Evolutionary conservation across 345 rosid species (phyloP), one percentile per base, ranked within the genome.

Genomic region (Eucalyptus pauciflora): DNA sequence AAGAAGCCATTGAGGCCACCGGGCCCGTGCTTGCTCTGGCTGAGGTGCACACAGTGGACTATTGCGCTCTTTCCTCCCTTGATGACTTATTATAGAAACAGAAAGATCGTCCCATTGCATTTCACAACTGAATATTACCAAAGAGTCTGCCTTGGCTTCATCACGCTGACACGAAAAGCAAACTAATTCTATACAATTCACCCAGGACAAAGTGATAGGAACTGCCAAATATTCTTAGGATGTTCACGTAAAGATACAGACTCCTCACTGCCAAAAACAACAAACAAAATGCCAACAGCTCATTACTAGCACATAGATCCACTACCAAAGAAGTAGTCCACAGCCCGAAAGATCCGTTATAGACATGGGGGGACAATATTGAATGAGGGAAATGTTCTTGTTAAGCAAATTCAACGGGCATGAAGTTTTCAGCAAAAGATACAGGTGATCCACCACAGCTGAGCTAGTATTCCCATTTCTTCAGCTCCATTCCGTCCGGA

Each of bases 401-500:
- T 20, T 11, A 41, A 76, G 48, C 48, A 37, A 41, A 76, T 76
- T 22, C 12, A 2, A 17, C 85, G 2, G 24, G 48, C 85, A 41
- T 10, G 48, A 5, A 71, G 25, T 71, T 33, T 33, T 4, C 45
- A 33, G 45, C 45, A 69, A 69, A 56, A 56, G 41, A 76, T 37
- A 10, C 48, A 37, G 83, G 48, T 62, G 69, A 62, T n/a, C 79
- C 81, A 33, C 25, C 45, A 9, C 85, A 41, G 37, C 17, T 54
- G 86, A 27, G 20, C 88, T 88, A 94, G 88, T 89, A 89, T 93
- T 96, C 95, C 98, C 98, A 96, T 89, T 96, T 96, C 95, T 88
- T 96, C 89, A 95, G 85, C 94, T 96, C 96, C 98, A 96, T 96
- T 29, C 99, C 98, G 22, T 94, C 95, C 3, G 98, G 99, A 46